These are phyloP conservation scores for Harringtonia aguacate DNA, from an alignment of 2,329 filamentous ascomycete species.

Conservation along the genomic window DNA sequence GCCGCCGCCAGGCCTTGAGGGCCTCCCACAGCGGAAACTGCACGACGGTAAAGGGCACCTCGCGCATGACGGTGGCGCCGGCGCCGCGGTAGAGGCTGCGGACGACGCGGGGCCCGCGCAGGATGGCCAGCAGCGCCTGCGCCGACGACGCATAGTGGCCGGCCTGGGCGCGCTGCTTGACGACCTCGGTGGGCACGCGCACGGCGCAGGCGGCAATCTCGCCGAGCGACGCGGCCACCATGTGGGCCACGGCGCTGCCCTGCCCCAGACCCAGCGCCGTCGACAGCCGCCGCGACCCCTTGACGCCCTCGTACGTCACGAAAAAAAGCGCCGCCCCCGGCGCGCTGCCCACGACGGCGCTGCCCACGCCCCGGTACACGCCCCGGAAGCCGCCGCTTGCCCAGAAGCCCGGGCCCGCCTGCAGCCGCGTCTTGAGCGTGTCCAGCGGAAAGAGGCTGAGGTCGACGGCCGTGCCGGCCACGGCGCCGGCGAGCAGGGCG, in stretches of 20 bases:
- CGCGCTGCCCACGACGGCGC: conserved; percentile 79
- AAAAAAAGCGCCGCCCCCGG: conserved; percentile 96
- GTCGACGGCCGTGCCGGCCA: conserved; percentile 94
- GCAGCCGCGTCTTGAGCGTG: conserved; percentile 95
- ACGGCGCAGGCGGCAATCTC: conserved; percentile 90
- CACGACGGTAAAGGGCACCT: conserved; percentile 94
- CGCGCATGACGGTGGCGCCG: conserved; percentile 83
- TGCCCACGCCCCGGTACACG: conserved; percentile 88
- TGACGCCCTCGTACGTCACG: conserved; percentile 78
- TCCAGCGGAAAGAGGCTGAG: conserved; percentile 95
- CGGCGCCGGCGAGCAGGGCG: conserved; percentile 67
- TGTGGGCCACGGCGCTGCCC: conserved; percentile 45
- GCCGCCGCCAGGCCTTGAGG: conserved; percentile 63
- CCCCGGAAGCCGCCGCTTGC: conserved; percentile 79
- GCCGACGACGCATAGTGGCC: conserved; percentile 63
- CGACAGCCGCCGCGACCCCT: conserved; percentile 34
- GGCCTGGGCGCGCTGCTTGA: conserved; percentile 95
- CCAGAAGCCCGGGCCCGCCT: conserved; percentile 63
- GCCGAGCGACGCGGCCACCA: conserved; percentile 74
- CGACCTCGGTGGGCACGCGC: conserved; percentile 87
- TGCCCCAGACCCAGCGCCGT: conserved; percentile 12
- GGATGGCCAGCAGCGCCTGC: conserved; percentile 59
- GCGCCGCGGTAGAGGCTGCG: conserved; percentile 85
- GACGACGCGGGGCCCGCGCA: conserved; percentile 54
- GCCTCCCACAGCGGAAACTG: conserved; percentile 97